Evolutionary conservation across 768 basidiomycete genomes (phyloP), one percentile per base, ranked within the genome.

Genomic region (Sporobolomyces phaffii): DNA sequence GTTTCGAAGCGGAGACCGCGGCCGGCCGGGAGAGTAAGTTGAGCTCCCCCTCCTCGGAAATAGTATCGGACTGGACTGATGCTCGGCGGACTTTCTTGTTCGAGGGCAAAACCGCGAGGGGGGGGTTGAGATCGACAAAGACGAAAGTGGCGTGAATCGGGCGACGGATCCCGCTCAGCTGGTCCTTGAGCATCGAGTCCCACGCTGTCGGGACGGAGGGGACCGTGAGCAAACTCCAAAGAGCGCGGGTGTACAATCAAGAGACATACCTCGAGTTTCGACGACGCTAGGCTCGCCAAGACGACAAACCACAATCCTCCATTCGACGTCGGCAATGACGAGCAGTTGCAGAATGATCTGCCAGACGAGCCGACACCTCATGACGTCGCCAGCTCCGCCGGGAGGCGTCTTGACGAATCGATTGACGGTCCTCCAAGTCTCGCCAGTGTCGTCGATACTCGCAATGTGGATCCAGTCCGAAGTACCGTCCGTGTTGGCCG

Each of bases 371-470:
- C 62, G 62, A 7, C 24, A 65, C 36, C 62, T 47, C 41, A 59
- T 28, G 9, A 62, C 63, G 31, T 72, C 70, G 7, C 49, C 34
- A 6, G 59, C 36, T 6, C 26, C 40, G 18, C 50, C 56, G 0
- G 49, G 14, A 13, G 65, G 60, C 22, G 34, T 29, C 54, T 64
- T 60, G 26, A 72, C 17, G 15, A 52, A 29, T n/a, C 60, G 38
- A n/a, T 66, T 60, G 24, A 64, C 31, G 43, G 38, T 48, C n/a
- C 40, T 51, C 70, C 70, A 72, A 15, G 20, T 38, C 62, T 72
- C 70, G 26, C 70, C 70, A 44, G 48, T 61, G 40, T 72, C 70
- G 59, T 72, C 70, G 36, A 72, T 44, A 24, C 38, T 56, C 20
- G 49, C 13, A 1, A 62, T 36, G 13, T 47, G 54, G 17, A 72